These are phyloP conservation scores for Zostera marina DNA, from an alignment of 116 monocot species.

Conservation along the genomic window DNA sequence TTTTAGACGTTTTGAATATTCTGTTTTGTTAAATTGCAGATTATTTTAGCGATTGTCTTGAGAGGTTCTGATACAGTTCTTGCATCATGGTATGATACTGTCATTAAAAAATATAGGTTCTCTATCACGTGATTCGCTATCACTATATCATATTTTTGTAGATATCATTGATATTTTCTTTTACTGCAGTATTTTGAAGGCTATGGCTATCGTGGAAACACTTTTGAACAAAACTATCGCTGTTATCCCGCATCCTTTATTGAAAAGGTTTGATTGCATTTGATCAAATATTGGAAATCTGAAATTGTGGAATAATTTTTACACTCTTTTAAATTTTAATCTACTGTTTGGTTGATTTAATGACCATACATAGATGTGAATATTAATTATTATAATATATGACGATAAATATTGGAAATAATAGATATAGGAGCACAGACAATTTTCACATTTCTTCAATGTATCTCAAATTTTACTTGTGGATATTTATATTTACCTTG, in stretches of 20 bases:
- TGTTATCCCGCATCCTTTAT: constrained; percentile 94
- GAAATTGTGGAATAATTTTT: not conserved
- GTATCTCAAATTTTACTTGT: not conserved
- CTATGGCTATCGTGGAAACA: constrained; percentile 58
- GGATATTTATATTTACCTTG: not conserved
- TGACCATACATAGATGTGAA: not conserved
- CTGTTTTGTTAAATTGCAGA: too few relatives aligned
- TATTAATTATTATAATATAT: too few relatives aligned
- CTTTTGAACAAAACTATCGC: constrained; percentile 82
- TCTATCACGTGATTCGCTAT: too few relatives aligned
- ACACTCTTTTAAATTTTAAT: not conserved
- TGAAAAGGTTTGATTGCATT: constrained; percentile 42
- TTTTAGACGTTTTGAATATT: too few relatives aligned
- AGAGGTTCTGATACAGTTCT: too few relatives aligned
- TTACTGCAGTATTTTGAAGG: constrained; percentile 60
- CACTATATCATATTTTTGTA: too few relatives aligned
- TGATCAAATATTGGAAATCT: not conserved
- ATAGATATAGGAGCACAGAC: too few relatives aligned
- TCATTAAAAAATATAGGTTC: too few relatives aligned
- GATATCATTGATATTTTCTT: not conserved
- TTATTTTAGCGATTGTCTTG: too few relatives aligned
- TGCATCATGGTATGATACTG: too few relatives aligned
- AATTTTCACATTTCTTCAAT: too few relatives aligned
- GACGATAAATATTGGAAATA: too few relatives aligned
- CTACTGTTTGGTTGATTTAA: not conserved